Evolutionary conservation across 495 filamentous ascomycete genomes (phyloP), one percentile per base, ranked within the genome.

Genomic region (Penicillium nucicola): DNA sequence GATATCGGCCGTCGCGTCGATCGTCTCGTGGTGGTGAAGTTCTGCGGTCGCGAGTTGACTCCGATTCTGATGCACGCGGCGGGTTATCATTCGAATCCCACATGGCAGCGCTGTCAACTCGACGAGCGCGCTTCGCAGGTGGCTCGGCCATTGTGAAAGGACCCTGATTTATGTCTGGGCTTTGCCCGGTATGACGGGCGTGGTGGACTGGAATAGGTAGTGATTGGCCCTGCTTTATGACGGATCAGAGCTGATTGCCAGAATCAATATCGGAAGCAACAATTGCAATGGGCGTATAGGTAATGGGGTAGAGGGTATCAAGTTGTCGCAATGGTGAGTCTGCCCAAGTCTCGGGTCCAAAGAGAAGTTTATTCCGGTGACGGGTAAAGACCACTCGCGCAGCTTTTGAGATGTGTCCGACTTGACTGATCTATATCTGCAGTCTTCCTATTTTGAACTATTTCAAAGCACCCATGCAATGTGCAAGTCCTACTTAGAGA

Each of bases 101-200:
- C 76, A 78, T 82, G 13, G 71, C 56, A 6, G 75, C 66, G 59
- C 75, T 82, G 44, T 82, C 77, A 14, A 69, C 69, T 14, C 77
- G 72, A 44, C 77, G 76, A 28, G 77, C 65, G 33, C 80, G 79
- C 56, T 83, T 82, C 33, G 75, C 58, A 39, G 77, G 75, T 19
- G 77, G 80, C 43, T 82, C 80, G 12, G 74, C 62, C 78, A 81
- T 81, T 40, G 52, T 68, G 55, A 20, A 48, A 38, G 48, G 43
- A 46, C 18, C 12, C 25, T 30, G 18, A 36, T 48, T 48, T 25
- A 39, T 20, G 36, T 32, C 36, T 41, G 30, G 46, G 37, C 28
- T 57, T 55, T 53, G 52, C 44, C 51, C 57, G 31, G 57, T 38
- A 45, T 42, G 19, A 19, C 19, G 45, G 37, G 18, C 25, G 45